Percentiles rank a stretch among this genome's conserved stretches.
These are phyloP conservation scores for Xylaria digitata DNA, from an alignment of 2,329 filamentous ascomycete species.

Conservation along the genomic window DNA sequence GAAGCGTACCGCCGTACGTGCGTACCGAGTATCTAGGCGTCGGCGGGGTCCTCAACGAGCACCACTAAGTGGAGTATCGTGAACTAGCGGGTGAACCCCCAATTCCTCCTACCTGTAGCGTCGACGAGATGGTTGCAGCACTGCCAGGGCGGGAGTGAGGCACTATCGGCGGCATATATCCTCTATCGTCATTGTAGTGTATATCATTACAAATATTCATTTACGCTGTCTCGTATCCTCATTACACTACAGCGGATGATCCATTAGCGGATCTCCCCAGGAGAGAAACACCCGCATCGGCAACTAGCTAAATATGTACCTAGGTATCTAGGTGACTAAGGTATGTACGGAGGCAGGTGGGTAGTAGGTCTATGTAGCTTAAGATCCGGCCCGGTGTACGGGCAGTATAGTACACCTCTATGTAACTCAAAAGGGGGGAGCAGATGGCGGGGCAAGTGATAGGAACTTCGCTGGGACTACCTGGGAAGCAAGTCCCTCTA, in stretches of 20 bases:
- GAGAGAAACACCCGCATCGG: conserved; percentile 21
- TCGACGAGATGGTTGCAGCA: conserved; percentile 40
- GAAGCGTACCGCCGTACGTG: conserved; percentile 21
- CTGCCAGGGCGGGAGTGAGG: conserved; percentile 1
- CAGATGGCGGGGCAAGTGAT: conserved; percentile 22
- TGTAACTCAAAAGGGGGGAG: background rate
- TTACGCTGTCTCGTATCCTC: background rate
- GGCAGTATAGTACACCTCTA: too few relatives aligned
- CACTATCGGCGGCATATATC: conserved; percentile 12
- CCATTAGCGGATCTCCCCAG: background rate
- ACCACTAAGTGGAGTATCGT: conserved; percentile 36
- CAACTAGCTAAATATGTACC: conserved; percentile 19
- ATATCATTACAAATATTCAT: background rate
- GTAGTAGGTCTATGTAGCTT: background rate
- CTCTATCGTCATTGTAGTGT: conserved; percentile 20
- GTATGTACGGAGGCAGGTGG: too few relatives aligned
- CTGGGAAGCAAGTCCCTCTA: background rate
- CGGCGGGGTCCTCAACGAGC: conserved; percentile 38
- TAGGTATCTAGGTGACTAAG: conserved; percentile 1
- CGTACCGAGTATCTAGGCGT: conserved; percentile 23
- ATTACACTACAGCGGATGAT: background rate
- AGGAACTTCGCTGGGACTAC: background rate
- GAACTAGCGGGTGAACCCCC: conserved; percentile 24
- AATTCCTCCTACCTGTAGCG: background rate
- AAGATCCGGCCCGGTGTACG: conserved; percentile 15